These are phyloP conservation scores for Myxozyma udenii DNA, from an alignment of 805 yeast genomes.

Conservation along the genomic window DNA sequence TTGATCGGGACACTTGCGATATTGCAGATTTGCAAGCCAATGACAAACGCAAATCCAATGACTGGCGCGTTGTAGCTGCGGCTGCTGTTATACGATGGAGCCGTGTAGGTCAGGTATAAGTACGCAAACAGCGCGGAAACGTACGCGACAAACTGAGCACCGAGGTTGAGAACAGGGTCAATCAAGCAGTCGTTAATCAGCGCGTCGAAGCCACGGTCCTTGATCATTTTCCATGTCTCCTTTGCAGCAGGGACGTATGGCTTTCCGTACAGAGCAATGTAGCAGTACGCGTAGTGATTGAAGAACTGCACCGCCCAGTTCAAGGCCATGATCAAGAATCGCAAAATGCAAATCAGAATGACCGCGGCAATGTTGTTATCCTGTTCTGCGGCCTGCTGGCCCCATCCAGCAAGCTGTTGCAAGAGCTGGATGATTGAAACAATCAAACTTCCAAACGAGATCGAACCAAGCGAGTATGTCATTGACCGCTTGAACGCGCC, in stretches of 20 bases:
- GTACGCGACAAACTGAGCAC: slow-evolving; percentile 67
- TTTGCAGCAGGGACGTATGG: slow-evolving; percentile 70
- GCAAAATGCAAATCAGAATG: slow-evolving; percentile 49
- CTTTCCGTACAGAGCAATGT: slow-evolving; percentile 82
- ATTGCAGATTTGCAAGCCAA: slow-evolving; percentile 72
- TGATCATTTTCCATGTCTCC: slow-evolving; percentile 75
- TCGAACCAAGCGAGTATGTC: slow-evolving; percentile 85
- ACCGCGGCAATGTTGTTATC: slow-evolving; percentile 55
- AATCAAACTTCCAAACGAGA: slow-evolving; percentile 77
- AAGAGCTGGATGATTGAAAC: slow-evolving; percentile 69
- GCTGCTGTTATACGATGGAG: slow-evolving; percentile 58
- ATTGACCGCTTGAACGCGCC: slow-evolving; percentile 77
- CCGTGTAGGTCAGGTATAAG: slow-evolving; percentile 63
- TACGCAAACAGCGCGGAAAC: slow-evolving; percentile 61
- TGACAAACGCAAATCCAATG: slow-evolving; percentile 67
- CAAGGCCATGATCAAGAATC: slow-evolving; percentile 58
- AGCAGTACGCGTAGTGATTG: slow-evolving; percentile 86
- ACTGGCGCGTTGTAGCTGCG: slow-evolving; percentile 69
- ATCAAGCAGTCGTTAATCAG: slow-evolving; percentile 80
- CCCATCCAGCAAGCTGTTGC: slow-evolving; percentile 51
- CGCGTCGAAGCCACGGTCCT: slow-evolving; percentile 79
- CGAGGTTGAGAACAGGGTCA: slow-evolving; percentile 73
- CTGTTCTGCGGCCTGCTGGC: slow-evolving; percentile 52
- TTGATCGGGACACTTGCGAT: slow-evolving; percentile 70
- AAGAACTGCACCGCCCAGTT: slow-evolving; percentile 83